Evolutionary conservation across 148 eudicot species (phyloP).

Genomic region (Arctostaphylos glauca): DNA sequence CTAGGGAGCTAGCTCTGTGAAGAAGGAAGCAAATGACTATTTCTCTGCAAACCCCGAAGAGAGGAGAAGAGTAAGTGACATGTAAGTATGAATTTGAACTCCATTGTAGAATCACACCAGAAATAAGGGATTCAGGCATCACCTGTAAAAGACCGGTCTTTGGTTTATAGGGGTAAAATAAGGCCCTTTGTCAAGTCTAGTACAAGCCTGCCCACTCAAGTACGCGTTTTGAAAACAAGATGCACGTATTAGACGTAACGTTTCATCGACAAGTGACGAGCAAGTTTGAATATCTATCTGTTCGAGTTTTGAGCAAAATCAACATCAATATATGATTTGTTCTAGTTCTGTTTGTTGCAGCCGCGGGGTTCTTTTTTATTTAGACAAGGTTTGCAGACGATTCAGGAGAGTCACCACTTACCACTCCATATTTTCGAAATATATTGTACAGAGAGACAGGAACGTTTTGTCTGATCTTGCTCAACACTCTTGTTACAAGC

Average conservation of each 20-base stretch:
- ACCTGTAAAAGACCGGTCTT: conserved; percentile 17
- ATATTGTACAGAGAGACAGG: conserved; percentile 25
- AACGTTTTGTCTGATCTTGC: conserved; percentile 19
- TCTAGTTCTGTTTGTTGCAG: not conserved
- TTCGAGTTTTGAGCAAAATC: not conserved
- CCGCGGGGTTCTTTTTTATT: not conserved
- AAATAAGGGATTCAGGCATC: not conserved
- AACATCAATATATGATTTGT: too few species aligned
- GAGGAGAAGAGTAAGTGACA: not conserved
- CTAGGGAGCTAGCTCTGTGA: conserved; percentile 52
- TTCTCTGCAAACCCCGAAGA: conserved; percentile 23
- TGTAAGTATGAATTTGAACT: not conserved
- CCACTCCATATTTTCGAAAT: conserved; percentile 46
- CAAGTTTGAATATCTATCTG: not conserved
- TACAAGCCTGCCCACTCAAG: conserved; percentile 35
- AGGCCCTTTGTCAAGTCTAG: conserved; percentile 25
- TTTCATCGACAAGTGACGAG: not conserved
- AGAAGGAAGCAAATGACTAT: conserved; percentile 44
- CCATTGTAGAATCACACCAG: not conserved
- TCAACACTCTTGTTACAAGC: conserved; percentile 27
- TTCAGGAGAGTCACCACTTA: conserved; percentile 13
- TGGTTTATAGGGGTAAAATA: conserved; percentile 23
- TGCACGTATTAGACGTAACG: not conserved
- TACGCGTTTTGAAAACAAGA: conserved; percentile 42
- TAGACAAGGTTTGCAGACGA: not conserved